Base-by-base conservation (phyloP, 1,139 yeast genomes). In the Lodderomyces margitis region DNA sequence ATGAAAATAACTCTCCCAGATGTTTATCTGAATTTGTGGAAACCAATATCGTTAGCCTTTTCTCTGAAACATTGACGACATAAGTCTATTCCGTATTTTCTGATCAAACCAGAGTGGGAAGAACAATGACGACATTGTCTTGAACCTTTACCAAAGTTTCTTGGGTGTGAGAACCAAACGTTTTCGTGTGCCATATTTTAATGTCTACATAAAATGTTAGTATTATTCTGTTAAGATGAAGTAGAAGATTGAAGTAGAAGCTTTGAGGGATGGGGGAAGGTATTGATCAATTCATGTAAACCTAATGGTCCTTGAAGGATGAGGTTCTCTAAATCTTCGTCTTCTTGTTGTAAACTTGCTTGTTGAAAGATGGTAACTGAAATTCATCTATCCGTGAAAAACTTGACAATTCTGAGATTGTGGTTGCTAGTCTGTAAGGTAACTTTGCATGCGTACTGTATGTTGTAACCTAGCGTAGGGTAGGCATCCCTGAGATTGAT, bases 61-160 rank as follows among this genome's bases (percentile, higher is more conserved):
- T 94, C 99, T 84, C 99, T 91, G 97, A 94, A 94, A 80, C 97
- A 92, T 83, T 94, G 99, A 87, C 99, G 95, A 81, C 98, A 92
- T 83, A 94, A 83, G 89, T 88, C 86, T 71, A 94, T 81, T 70
- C 95, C 98, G 94, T 94, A 94, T 84, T 94, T 94, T 87, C 99
- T 91, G 84, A 94, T 88, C 75, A 94, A 88, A 83, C 98, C 98
- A 66, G 89, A 76, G 92, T 92, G 97, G 76, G 96, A 87, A 63
- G 96, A 83, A 75, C 98, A 91, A 80, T 91, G 91, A 79, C 98
- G 95, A 83, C 98, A 91, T 80, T 86, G 94, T 83, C 99, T 96
- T 69, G 98, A 87, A 80, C 99, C 99, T 88, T 94, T 94, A 79
- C 98, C 98, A 88, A 83, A 91, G 78, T 86, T 91, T 87, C 98